Evolutionary conservation across 768 basidiomycete species (phyloP).

Genomic region (Chalciporus sphaerocephalus): DNA sequence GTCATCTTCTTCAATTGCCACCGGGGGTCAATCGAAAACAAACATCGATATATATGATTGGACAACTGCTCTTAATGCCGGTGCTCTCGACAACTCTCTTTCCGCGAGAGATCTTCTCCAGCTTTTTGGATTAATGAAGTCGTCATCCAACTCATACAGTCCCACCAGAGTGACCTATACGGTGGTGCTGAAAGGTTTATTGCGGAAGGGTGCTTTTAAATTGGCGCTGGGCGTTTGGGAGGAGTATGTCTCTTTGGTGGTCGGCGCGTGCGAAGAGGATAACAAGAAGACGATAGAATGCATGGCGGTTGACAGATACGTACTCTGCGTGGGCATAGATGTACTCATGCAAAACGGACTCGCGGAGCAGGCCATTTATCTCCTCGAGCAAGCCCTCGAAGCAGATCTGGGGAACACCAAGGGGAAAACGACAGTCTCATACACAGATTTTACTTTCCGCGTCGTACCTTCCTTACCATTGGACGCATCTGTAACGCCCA

Average conservation of each 20-base stretch:
- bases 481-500: not conserved
- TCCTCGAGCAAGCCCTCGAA: conserved; percentile 43
- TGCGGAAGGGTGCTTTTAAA: conserved; percentile 38
- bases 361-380: conserved; percentile 44
- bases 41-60: conserved; percentile 43
- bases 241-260: conserved; percentile 28
- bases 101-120: conserved; percentile 33
- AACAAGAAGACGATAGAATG: not conserved
- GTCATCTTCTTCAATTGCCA: conserved; percentile 1
- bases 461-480: not conserved
- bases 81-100: conserved; percentile 36
- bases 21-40: conserved; percentile 16
- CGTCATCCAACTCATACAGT: conserved; percentile 27
- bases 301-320: conserved; percentile 40
- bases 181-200: conserved; percentile 49
- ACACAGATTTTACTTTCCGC: not conserved
- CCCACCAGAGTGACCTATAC: conserved; percentile 50
- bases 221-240: conserved; percentile 45
- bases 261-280: not conserved
- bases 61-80: conserved; percentile 44
- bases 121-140: conserved; percentile 34
- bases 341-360: conserved; percentile 42
- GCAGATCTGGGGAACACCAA: conserved; percentile 13
- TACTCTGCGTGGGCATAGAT: conserved; percentile 49
- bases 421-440: not conserved